A percentile compares a stretch with the other conserved stretches of the same genome.
Conservation (phyloP, 139 green algal genomes). For the Closterium sp. region DNA sequence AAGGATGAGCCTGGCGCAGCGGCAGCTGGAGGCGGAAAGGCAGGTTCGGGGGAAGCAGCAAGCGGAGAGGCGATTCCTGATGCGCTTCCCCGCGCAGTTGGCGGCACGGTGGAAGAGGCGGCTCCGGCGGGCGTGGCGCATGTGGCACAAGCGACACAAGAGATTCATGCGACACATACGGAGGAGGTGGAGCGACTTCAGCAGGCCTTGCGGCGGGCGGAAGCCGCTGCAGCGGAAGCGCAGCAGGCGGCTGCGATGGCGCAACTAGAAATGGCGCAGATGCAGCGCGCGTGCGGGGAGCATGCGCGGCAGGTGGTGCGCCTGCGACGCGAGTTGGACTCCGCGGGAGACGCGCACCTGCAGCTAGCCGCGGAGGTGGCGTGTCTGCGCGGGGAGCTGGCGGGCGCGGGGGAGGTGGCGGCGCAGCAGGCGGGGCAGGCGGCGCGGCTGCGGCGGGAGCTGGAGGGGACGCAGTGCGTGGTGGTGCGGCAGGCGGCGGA, state of each 20-base stretch:
- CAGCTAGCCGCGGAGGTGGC: conserved; percentile 36
- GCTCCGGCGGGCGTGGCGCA: background rate
- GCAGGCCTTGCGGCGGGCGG: background rate
- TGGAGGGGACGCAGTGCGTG: background rate
- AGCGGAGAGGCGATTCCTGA: background rate
- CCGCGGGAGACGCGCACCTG: conserved; percentile 1
- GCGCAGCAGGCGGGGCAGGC: background rate
- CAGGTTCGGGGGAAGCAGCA: background rate
- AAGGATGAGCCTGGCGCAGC: background rate
- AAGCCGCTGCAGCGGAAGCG: background rate
- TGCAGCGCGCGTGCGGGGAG: background rate
- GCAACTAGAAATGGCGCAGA: background rate
- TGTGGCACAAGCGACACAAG: background rate
- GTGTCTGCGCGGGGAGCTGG: conserved; percentile 42
- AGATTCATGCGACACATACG: background rate
- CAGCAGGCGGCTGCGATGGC: background rate
- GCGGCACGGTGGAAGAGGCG: background rate
- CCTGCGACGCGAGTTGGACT: conserved; percentile 19
- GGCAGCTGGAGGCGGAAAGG: background rate
- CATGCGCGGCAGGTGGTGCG: conserved; percentile 1
- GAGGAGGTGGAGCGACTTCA: background rate
- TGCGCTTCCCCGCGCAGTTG: background rate
- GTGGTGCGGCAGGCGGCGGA: conserved; percentile 1
- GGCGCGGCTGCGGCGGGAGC: background rate
- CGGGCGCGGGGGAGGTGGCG: background rate